Evolutionary conservation across 768 basidiomycete species (phyloP).

Genomic region (Boletus rubroflammeus): DNA sequence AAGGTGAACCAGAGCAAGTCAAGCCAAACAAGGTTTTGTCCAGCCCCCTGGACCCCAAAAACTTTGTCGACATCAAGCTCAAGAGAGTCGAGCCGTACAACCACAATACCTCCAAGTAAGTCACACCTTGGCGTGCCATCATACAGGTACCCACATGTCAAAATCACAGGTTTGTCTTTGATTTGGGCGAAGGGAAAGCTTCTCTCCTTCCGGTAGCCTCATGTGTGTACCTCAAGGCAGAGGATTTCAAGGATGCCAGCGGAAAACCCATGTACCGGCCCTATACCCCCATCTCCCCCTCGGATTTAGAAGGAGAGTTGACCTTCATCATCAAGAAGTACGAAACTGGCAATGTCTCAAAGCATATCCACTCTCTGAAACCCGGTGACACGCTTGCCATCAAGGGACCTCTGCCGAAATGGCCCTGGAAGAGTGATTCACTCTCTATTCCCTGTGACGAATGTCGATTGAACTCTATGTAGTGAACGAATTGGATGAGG

Average conservation of each 20-base stretch:
- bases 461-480: slow-evolving; percentile 3
- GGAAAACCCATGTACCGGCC: slow-evolving; percentile 88
- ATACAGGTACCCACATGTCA: not conserved
- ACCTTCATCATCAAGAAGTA: slow-evolving; percentile 83
- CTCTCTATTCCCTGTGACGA: not conserved
- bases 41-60: slow-evolving; percentile 70
- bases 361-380: slow-evolving; percentile 76
- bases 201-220: slow-evolving; percentile 78
- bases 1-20: slow-evolving; percentile 30
- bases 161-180: slow-evolving; percentile 64
- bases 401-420: slow-evolving; percentile 91
- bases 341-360: slow-evolving; percentile 78
- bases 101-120: slow-evolving; percentile 84
- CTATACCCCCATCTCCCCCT: slow-evolving; percentile 87
- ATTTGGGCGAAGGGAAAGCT: slow-evolving; percentile 72
- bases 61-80: slow-evolving; percentile 78
- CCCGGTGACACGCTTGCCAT: slow-evolving; percentile 79
- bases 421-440: slow-evolving; percentile 70
- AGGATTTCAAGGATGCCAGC: slow-evolving; percentile 67
- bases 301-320: slow-evolving; percentile 72
- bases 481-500: slow-evolving; percentile 83
- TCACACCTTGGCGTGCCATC: not conserved
- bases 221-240: slow-evolving; percentile 73
- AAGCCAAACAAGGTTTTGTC: slow-evolving; percentile 44
- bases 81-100: slow-evolving; percentile 84